Evolutionary conservation across 2,329 filamentous ascomycete genomes (phyloP), one percentile per base, ranked within the genome.

Genomic region (Aspergillus glaucus): DNA sequence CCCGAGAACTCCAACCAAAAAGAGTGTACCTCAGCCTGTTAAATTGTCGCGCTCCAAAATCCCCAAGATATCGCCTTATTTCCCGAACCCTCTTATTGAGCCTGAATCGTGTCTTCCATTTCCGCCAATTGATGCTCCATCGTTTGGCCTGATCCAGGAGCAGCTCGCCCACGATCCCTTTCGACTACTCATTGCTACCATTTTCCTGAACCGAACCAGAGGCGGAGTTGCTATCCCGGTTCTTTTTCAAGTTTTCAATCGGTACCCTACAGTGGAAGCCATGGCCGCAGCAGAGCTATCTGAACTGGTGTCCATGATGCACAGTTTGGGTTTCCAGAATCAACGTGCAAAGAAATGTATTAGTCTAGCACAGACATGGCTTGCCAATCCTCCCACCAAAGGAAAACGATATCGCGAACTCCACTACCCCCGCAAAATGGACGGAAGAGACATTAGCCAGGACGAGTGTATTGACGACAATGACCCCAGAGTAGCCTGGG

Each of bases 121-220:
- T 55, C 87, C 88, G 0, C 79, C 83, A 0, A 79, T 90, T 30
- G 75, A 78, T 6, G 74, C 79, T 0, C 62, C 75, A 0, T 66
- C 62, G 5, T 95, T 95, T 62, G 90, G 90, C 0, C 77, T 96
- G 2, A 82, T 95, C 34, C 91, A 96, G 64, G 91, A 95, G 64
- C 79, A 84, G 54, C 79, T 95, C 14, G 82, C 83, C 2, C 68
- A 79, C 44, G 79, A 89, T 49, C 86, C 90, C 0, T 95, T 94
- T 66, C 84, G 83, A 55, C 79, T 96, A 1, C 78, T 95, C 1
- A 76, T 95, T 26, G 89, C 87, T 10, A 84, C 90, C 4, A 89
- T 88, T 0, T 91, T 95, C 59, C 81, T 95, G 26, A 92, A 92
- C 65, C 84, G 86, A 50, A 95, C 90, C 0, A 77, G 81, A 2